phyloP scores from a whole-genome alignment of 352 stramenopile genomes.

The Phytophthora colocasiae region DNA sequence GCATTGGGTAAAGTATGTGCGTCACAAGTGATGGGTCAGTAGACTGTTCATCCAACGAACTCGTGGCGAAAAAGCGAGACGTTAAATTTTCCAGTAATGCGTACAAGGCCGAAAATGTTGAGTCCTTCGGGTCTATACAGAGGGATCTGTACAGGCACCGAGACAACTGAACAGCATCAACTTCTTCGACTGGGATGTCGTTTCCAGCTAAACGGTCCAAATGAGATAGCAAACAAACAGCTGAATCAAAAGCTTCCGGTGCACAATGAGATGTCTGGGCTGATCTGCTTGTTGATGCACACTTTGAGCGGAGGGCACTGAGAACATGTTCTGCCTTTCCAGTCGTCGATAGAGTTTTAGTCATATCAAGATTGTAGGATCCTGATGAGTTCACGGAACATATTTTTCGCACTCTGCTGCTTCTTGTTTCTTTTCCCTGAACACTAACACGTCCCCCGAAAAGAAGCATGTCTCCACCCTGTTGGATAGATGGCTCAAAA shows the following conservation, averaged over 20 bases:
- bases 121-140: slow-evolving; percentile 81
- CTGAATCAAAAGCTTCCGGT: slow-evolving; percentile 60
- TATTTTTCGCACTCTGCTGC: slow-evolving; percentile 45
- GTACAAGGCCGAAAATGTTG: slow-evolving; percentile 72
- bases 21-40: slow-evolving; percentile 25
- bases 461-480: slow-evolving; percentile 46
- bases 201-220: slow-evolving; percentile 81
- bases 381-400: slow-evolving; percentile 38
- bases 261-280: slow-evolving; percentile 51
- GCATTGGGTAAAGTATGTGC: slow-evolving; percentile 72
- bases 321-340: slow-evolving; percentile 66
- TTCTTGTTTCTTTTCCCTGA: slow-evolving; percentile 31
- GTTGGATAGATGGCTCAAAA: slow-evolving; percentile 23
- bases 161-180: slow-evolving; percentile 81
- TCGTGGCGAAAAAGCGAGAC: slow-evolving; percentile 31
- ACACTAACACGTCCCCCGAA: slow-evolving; percentile 47
- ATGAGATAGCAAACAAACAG: slow-evolving; percentile 79
- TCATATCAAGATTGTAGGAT: slow-evolving; percentile 53
- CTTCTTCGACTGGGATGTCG: slow-evolving; percentile 76
- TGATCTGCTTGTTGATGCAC: slow-evolving; percentile 31
- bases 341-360: slow-evolving; percentile 59
- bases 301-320: slow-evolving; percentile 56
- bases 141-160: slow-evolving; percentile 77
- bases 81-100: slow-evolving; percentile 58
- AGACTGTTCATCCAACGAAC: slow-evolving; percentile 21